phyloP scores from a whole-genome alignment of 2,329 filamentous ascomycete genomes.

The Claviceps sp. region DNA sequence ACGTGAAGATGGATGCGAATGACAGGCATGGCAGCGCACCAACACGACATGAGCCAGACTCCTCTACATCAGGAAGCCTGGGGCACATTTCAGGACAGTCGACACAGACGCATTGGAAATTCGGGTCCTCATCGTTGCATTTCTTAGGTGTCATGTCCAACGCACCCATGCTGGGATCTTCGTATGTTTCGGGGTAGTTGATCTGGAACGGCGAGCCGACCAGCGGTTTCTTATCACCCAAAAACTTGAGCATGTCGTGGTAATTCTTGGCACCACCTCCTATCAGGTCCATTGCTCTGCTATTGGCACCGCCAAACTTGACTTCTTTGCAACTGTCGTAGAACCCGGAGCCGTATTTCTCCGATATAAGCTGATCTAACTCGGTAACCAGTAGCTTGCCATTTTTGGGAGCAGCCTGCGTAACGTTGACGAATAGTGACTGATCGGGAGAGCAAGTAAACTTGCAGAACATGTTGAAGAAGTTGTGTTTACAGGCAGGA shows the following conservation, averaged over 20 bases:
- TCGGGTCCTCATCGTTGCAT: constrained; percentile 79
- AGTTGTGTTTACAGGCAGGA: constrained; percentile 95
- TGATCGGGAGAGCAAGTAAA: constrained; percentile 98
- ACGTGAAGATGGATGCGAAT: constrained; percentile 80
- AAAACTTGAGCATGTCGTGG: constrained; percentile 72
- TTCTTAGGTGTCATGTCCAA: constrained; percentile 62
- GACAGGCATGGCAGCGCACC: constrained; percentile 85
- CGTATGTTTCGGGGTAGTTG: constrained; percentile 61
- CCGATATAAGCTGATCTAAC: constrained; percentile 76
- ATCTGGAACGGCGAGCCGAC: constrained; percentile 96
- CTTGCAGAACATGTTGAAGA: constrained; percentile 95
- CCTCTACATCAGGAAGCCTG: constrained; percentile 60
- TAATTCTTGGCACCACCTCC: constrained; percentile 91
- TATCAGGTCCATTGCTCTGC: constrained; percentile 89
- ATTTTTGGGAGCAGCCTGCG: constrained; percentile 50
- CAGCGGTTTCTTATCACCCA: constrained; percentile 74
- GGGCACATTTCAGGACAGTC: constrained; percentile 85
- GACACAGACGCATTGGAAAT: constrained; percentile 82
- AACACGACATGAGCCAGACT: constrained; percentile 62
- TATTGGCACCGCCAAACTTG: constrained; percentile 91
- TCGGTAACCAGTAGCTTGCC: constrained; percentile 62
- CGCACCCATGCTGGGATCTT: constrained; percentile 57
- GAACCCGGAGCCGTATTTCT: constrained; percentile 74
- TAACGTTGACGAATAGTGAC: constrained; percentile 89
- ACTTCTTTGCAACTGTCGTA: constrained; percentile 98